Evolutionary conservation across 106 monocot species (phyloP), one percentile per base, ranked within the genome.

Genomic region (Acanthochlamys bracteata): DNA sequence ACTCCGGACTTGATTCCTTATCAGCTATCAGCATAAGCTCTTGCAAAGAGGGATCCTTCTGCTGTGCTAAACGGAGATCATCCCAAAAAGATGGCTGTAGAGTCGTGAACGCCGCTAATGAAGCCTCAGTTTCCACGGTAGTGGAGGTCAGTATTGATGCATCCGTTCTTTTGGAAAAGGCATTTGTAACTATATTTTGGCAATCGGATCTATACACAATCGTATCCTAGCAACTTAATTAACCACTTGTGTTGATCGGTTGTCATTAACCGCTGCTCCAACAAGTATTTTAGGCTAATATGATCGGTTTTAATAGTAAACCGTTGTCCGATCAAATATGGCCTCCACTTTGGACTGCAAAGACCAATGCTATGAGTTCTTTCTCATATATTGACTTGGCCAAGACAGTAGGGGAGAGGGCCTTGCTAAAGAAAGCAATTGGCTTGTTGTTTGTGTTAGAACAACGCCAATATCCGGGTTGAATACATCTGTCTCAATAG

Each of bases 271-370:
- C 8, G 25, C 54, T 67, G 53, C 10, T 54, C 10, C 10, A 53
- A 0, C 10, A 67, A 17, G 7, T 20, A 25, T 17, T 27, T 53
- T 0, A 67, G 54, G 26, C 53, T 54, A 10, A 33, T 0, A 12
- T 67, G 66, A 39, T 67, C 53, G 26, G 66, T 67, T 9, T 39
- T 3, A 6, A 67, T 25, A 20, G 20, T 67, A 55, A 67, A 67
- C 2, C 17, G 22, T 19, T 8, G 17, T 8, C 66, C 24, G 0
- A 67, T 1, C 17, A 67, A 26, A 26, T 67, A 67, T 25, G 22
- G 52, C 10, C 66, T 11, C 66, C 66, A 67, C 24, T 55, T 20
- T 19, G 51, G 16, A 67, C 27, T 3, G 54, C 51, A 2, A 54
- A 0, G 9, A 39, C 20, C 4, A 67, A 19, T 2, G 55, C 49